Evolutionary conservation across 1,139 yeast species (phyloP), one percentile per base, ranked within the genome.

Genomic region (Nakaseomyces nivariensis): DNA sequence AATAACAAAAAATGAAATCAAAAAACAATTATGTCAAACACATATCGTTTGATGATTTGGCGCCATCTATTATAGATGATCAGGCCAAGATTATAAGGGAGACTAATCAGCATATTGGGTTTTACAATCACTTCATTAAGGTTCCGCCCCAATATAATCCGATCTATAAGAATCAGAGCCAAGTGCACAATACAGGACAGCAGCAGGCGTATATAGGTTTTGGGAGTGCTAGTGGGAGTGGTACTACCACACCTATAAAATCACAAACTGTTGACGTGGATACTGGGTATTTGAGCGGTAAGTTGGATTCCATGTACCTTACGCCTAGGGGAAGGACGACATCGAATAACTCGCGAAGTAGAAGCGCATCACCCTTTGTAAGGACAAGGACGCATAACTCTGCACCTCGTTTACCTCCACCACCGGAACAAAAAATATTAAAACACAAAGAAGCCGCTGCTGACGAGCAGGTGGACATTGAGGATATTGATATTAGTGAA

Each of bases 361-460:
- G 54, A 32, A 52, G 54, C 37, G 52, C 45, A 13, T 50, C 54
- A 6, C 50, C 52, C 13, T 47, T 49, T 22, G 37, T 40, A n/a
- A 31, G 45, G 10, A 13, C 27, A 6, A 25, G 7, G 36, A 10
- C 36, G 31, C 33, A 17, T 27, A 13, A 36, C 36, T 32, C 37
- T 42, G 43, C 45, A n/a, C 51, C 49, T 4, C 61, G 62, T 47
- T 49, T 68, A 32, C 72, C 73, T 1, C 70, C 71, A 4, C 65
- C 72, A 1, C 71, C 72, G 5, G 50, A 51, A 25, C 58, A 52
- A 25, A 59, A 72, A 4, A 61, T 64, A 5, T 48, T 70, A 45
- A 67, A 62, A 50, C 50, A 50, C 10, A 50, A 43, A 3, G 29
- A 37, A 4, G 51, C 43, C 10, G 49, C 53, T 10, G 51, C 50